phyloP scores from a whole-genome alignment of 805 yeast species.

The Metschnikowia hibisci region DNA sequence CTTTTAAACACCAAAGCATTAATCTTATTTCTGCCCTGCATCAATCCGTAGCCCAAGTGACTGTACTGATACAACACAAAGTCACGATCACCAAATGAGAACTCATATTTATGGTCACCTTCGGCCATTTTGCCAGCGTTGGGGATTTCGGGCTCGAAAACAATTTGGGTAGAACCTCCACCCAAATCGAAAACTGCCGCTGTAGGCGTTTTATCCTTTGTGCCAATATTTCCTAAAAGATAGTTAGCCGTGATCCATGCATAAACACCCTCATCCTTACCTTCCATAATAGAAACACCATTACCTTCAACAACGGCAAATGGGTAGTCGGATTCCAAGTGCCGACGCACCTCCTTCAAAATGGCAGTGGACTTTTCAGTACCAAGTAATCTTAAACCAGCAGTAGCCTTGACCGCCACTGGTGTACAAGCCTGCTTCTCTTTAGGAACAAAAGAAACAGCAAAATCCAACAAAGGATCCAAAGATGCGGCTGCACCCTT shows the following conservation, averaged over 20 bases:
- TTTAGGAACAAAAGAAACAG: conserved; percentile 73
- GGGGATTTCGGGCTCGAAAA: conserved; percentile 83
- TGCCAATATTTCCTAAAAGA: conserved; percentile 88
- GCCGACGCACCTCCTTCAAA: conserved; percentile 68
- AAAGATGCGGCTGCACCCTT: conserved; percentile 85
- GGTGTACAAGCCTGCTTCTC: conserved; percentile 79
- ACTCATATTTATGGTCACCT: conserved; percentile 83
- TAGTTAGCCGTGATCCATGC: conserved; percentile 98
- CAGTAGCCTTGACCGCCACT: conserved; percentile 95
- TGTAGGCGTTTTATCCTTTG: conserved; percentile 70
- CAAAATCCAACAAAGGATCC: conserved; percentile 74
- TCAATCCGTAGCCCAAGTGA: conserved; percentile 92
- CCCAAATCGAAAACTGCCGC: conserved; percentile 98
- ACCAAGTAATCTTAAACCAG: conserved; percentile 88
- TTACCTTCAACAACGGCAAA: conserved; percentile 86
- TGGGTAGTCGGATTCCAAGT: conserved; percentile 78
- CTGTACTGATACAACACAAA: conserved; percentile 88
- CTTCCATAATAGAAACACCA: conserved; percentile 92
- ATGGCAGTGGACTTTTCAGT: conserved; percentile 67
- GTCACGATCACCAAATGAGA: conserved; percentile 75
- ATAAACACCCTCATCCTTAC: conserved; percentile 95
- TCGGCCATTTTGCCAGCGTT: conserved; percentile 62
- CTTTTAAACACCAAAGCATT: conserved; percentile 60
- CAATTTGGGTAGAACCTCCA: conserved; percentile 98
- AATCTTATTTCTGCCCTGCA: conserved; percentile 86